These are phyloP conservation scores for Zelonia costaricensis DNA, from an alignment of 208 protist genomes.

Conservation along the genomic window DNA sequence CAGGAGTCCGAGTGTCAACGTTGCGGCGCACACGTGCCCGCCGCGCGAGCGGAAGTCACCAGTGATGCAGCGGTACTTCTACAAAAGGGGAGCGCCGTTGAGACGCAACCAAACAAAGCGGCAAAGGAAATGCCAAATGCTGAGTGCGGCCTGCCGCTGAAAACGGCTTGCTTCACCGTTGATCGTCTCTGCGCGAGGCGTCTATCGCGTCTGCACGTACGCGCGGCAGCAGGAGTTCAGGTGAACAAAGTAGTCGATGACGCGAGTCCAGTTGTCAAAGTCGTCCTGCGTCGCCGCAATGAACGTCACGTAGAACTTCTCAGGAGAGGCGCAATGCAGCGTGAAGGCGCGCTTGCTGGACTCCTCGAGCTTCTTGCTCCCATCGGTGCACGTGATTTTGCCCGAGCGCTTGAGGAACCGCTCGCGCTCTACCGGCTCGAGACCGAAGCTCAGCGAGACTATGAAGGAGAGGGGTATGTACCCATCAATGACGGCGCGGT, in stretches of 20 bases:
- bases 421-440: conserved; percentile 36
- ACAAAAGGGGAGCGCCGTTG: too few relatives aligned
- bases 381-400: conserved; percentile 28
- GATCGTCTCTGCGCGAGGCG: background rate
- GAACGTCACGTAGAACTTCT: conserved; percentile 60
- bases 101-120: too few relatives aligned
- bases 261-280: conserved; percentile 35
- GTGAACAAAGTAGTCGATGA: conserved; percentile 52
- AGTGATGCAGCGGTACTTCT: too few relatives aligned
- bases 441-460: conserved; percentile 29
- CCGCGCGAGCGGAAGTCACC: too few relatives aligned
- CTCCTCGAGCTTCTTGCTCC: conserved; percentile 21
- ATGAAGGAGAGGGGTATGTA: conserved; percentile 60
- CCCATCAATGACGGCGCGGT: conserved; percentile 33
- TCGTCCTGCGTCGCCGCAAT: conserved; percentile 41
- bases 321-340: conserved; percentile 45
- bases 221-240: conserved; percentile 24
- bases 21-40: too few relatives aligned
- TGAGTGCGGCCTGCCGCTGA: too few relatives aligned
- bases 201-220: conserved; percentile 16
- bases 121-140: too few relatives aligned
- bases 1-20: too few relatives aligned
- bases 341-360: conserved; percentile 40
- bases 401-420: conserved; percentile 21
- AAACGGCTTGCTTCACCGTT: too few relatives aligned